phyloP scores from a whole-genome alignment of 1,284 basidiomycete genomes.

The Ustilago vetiveriae region DNA sequence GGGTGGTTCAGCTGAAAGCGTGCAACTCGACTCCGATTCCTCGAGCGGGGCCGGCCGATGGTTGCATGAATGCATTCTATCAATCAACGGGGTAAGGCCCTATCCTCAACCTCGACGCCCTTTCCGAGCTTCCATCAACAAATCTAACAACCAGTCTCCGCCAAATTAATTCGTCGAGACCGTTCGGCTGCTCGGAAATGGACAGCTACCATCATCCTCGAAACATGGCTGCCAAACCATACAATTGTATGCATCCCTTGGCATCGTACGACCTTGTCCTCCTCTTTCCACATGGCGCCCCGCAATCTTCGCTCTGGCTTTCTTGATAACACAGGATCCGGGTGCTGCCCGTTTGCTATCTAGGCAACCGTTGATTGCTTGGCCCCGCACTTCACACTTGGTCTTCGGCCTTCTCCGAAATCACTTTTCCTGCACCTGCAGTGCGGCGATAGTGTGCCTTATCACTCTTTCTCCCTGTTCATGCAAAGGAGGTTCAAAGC shows the following conservation, averaged over 20 bases:
- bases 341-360: slow-evolving; percentile 33
- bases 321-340: slow-evolving; percentile 16
- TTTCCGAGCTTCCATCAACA: slow-evolving; percentile 28
- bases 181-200: slow-evolving; percentile 32
- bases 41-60: neutral
- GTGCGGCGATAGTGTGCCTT: neutral
- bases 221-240: slow-evolving; percentile 6
- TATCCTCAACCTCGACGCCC: too few species aligned
- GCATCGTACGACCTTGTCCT: neutral
- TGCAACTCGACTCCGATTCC: too few species aligned
- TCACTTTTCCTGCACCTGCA: neutral
- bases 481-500: neutral
- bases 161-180: slow-evolving; percentile 12
- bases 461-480: neutral
- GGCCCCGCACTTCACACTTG: slow-evolving; percentile 18
- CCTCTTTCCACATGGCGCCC: slow-evolving; percentile 35
- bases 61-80: slow-evolving; percentile 1
- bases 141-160: slow-evolving; percentile 15
- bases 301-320: slow-evolving; percentile 13
- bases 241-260: neutral
- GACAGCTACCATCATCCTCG: slow-evolving; percentile 8
- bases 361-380: slow-evolving; percentile 29
- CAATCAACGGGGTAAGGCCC: too few species aligned
- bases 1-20: too few species aligned
- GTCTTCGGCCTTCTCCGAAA: slow-evolving; percentile 40